A percentile compares a stretch with the other conserved stretches of the same genome.
Evolutionary conservation across 352 stramenopile species (phyloP).

Genomic region (Saprolegnia diclina): DNA sequence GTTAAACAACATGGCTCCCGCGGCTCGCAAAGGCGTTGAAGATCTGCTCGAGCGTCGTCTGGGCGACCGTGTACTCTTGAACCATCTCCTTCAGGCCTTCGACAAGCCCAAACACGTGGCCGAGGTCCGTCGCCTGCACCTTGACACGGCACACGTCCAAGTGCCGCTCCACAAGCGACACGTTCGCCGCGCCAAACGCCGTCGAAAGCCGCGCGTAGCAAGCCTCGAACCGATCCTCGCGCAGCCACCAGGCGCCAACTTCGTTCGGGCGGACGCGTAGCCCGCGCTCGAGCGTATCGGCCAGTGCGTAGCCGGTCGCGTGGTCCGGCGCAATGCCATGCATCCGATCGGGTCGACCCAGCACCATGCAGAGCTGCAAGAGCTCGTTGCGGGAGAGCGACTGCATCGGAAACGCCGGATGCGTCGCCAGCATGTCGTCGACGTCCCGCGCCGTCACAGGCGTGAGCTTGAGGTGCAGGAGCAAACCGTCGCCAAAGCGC

Average conservation of each 20-base stretch:
- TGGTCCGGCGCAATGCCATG: constrained; percentile 32
- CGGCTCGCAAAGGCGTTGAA: constrained; percentile 75
- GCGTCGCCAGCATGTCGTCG: constrained; percentile 28
- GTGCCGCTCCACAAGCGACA: constrained; percentile 55
- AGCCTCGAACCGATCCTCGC: constrained; percentile 44
- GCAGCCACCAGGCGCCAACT: constrained; percentile 59
- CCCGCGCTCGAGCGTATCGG: constrained; percentile 30
- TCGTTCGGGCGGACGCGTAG: constrained; percentile 27
- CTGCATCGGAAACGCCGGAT: constrained; percentile 1
- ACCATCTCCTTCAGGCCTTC: constrained; percentile 43
- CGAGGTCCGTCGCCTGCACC: constrained; percentile 35
- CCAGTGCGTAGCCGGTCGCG: constrained; percentile 31
- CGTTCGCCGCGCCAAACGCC: constrained; percentile 31
- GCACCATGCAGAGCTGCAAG: constrained; percentile 24
- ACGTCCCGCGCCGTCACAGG: constrained; percentile 27
- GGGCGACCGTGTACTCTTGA: constrained; percentile 70
- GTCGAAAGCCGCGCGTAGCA: constrained; percentile 38
- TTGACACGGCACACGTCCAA: constrained; percentile 61
- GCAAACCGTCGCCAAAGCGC: constrained; percentile 82
- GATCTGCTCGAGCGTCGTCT: constrained; percentile 83
- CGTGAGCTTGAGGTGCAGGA: constrained; percentile 74
- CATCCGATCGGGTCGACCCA: constrained; percentile 34
- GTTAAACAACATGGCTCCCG: not conserved
- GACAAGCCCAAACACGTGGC: constrained; percentile 44
- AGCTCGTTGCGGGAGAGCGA: constrained; percentile 7